Percentiles rank a stretch among this genome's conserved stretches.
Conservation (phyloP, 1,284 basidiomycete species). For the Trichosporon sp. region DNA sequence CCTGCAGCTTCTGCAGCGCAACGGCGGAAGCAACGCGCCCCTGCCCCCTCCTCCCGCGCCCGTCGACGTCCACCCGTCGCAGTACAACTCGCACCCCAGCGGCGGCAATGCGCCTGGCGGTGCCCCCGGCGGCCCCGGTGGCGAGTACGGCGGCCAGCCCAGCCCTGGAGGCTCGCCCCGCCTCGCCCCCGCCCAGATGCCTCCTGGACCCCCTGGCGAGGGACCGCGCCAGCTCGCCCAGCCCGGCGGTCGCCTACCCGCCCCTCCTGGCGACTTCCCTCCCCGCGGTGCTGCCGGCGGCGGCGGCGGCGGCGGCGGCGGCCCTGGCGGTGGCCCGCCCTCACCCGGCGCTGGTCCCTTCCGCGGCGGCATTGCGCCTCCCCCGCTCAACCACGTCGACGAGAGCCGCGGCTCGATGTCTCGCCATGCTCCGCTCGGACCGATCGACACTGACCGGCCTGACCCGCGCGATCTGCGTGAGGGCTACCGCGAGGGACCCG, state of each 20-base stretch:
- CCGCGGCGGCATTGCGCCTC: conserved; percentile 43
- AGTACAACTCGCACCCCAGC: conserved; percentile 61
- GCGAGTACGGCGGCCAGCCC: conserved; percentile 13
- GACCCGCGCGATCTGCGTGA: conserved; percentile 22
- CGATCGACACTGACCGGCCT: conserved; percentile 76
- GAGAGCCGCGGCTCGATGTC: conserved; percentile 44
- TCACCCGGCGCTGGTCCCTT: conserved; percentile 38
- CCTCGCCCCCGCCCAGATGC: conserved; percentile 17
- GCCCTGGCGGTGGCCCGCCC: neutral
- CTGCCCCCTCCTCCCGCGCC: conserved; percentile 78
- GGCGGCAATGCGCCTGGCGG: conserved; percentile 14
- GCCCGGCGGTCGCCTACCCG: conserved; percentile 32
- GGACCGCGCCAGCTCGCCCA: conserved; percentile 12
- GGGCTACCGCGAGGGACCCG: conserved; percentile 17
- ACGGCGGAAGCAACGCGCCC: conserved; percentile 71
- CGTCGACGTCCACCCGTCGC: conserved; percentile 91
- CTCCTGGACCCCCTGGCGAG: conserved; percentile 3
- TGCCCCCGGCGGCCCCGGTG: conserved; percentile 12
- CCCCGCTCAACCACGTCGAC: conserved; percentile 44
- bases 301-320: neutral
- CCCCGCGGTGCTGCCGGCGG: neutral
- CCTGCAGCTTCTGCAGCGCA: conserved; percentile 69
- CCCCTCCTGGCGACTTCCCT: conserved; percentile 25
- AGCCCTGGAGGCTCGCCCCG: conserved; percentile 31
- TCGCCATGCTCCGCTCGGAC: conserved; percentile 64